These are phyloP conservation scores for Ganoderma multipileum DNA, from an alignment of 1,284 basidiomycete genomes.

Conservation along the genomic window DNA sequence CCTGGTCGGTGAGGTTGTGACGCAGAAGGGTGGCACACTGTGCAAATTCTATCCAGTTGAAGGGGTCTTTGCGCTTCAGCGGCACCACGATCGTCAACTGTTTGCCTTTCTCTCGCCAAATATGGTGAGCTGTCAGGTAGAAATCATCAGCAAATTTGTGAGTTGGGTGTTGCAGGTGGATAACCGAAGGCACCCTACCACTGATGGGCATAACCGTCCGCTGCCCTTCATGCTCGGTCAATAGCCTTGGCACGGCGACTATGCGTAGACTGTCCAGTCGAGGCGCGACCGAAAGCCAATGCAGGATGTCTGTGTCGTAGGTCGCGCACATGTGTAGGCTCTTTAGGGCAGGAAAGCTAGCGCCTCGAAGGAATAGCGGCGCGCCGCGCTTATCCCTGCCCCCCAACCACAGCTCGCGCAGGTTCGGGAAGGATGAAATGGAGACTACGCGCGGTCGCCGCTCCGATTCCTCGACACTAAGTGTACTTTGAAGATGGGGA, in stretches of 20 bases:
- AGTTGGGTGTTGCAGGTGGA: background rate
- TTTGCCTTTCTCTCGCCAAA: background rate
- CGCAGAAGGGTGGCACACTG: background rate
- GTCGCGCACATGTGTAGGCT: background rate
- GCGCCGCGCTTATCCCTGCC: background rate
- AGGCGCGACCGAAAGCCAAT: background rate
- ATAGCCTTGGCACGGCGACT: background rate
- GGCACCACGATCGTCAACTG: background rate
- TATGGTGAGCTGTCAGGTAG: background rate
- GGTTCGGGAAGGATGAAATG: background rate
- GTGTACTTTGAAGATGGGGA: background rate
- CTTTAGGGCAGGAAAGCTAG: background rate
- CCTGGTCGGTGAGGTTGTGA: background rate
- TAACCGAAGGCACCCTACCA: background rate
- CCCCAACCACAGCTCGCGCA: slow-evolving; percentile 1
- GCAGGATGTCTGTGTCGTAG: background rate
- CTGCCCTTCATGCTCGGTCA: background rate
- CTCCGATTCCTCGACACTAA: background rate
- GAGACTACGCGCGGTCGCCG: background rate
- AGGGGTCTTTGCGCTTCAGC: background rate
- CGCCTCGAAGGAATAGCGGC: background rate
- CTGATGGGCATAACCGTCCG: background rate
- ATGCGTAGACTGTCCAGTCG: background rate
- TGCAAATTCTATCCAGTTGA: background rate
- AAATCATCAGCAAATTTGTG: background rate